Conservation (phyloP, 1,284 basidiomycete genomes). For the Cutaneotrichosporon sp. region DNA sequence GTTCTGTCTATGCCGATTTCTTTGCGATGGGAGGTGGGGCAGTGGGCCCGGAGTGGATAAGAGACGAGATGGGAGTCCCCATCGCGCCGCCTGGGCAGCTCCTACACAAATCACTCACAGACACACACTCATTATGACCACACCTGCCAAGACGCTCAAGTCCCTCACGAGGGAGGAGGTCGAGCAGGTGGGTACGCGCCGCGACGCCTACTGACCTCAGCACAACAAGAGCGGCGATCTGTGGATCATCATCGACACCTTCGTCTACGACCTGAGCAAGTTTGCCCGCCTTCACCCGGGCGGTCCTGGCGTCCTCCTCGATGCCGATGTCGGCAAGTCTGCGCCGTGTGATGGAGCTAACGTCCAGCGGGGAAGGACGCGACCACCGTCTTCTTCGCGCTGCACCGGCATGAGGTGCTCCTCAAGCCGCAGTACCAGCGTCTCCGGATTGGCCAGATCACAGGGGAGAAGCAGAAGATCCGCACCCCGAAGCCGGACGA, state of each 20-base stretch:
- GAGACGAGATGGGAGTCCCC: too few species aligned
- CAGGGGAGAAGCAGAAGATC: slow-evolving; percentile 59
- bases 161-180: slow-evolving; percentile 47
- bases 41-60: too few species aligned
- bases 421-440: slow-evolving; percentile 66
- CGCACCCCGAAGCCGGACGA: slow-evolving; percentile 58
- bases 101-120: too few species aligned
- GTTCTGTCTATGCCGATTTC: too few species aligned
- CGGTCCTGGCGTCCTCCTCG: slow-evolving; percentile 67
- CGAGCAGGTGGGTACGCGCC: slow-evolving; percentile 42
- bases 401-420: slow-evolving; percentile 76
- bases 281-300: slow-evolving; percentile 79
- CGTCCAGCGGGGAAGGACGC: slow-evolving; percentile 63
- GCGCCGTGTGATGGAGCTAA: neutral
- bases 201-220: slow-evolving; percentile 46
- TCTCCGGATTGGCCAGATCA: slow-evolving; percentile 64
- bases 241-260: slow-evolving; percentile 77
- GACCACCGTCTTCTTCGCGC: slow-evolving; percentile 75
- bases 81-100: too few species aligned
- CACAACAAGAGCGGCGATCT: slow-evolving; percentile 71
- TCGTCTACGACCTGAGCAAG: slow-evolving; percentile 72
- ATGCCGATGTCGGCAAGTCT: slow-evolving; percentile 63
- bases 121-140: too few species aligned
- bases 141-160: slow-evolving; percentile 27
- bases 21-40: too few species aligned